Evolutionary conservation across 2,329 filamentous ascomycete species (phyloP).

Genomic region (Lizonia empirigonia): DNA sequence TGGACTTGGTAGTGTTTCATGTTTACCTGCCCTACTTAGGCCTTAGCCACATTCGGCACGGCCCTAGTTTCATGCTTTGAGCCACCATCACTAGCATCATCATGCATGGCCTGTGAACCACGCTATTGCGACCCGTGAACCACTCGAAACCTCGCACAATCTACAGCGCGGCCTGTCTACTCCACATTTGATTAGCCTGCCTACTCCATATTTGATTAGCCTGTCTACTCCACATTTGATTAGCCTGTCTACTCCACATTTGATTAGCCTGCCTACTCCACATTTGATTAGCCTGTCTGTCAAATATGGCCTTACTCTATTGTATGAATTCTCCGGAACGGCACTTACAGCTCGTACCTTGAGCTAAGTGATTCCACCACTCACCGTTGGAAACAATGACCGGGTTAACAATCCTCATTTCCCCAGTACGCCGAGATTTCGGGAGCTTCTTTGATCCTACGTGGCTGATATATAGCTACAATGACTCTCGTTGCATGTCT

Average conservation of each 20-base stretch:
- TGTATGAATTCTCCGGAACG: slow-evolving; percentile 3
- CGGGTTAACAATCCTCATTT: neutral
- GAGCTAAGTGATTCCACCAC: slow-evolving; percentile 7
- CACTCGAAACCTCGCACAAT: slow-evolving; percentile 2
- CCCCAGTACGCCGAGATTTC: neutral
- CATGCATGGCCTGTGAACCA: neutral
- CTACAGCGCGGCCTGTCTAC: neutral
- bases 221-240: too few relatives aligned
- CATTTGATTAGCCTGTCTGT: neutral
- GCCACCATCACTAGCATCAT: neutral
- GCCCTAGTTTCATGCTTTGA: neutral
- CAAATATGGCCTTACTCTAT: neutral
- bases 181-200: neutral
- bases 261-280: neutral
- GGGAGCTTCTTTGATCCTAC: neutral
- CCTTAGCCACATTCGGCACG: slow-evolving; percentile 1
- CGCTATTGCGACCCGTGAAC: neutral
- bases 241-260: neutral
- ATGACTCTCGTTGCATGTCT: neutral
- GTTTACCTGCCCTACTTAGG: neutral
- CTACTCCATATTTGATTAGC: neutral
- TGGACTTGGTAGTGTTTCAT: slow-evolving; percentile 4
- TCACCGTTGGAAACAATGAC: neutral
- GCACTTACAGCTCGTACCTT: neutral
- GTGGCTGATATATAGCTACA: slow-evolving; percentile 3